Conservation (phyloP, 148 eudicot genomes). For the Salicornia ramosissima region DNA sequence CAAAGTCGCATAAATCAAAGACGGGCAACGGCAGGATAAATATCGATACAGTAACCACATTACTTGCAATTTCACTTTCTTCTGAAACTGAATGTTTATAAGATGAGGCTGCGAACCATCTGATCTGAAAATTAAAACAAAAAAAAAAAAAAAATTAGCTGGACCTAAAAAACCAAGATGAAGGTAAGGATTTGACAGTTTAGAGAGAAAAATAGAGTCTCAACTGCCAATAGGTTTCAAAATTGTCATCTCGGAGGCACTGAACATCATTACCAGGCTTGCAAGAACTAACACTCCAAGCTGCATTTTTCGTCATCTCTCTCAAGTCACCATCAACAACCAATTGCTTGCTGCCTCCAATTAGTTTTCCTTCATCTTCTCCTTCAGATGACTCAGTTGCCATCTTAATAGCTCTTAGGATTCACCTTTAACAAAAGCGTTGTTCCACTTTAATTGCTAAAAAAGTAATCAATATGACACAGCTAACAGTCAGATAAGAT, state of each 20-base stretch:
- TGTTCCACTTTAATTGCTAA: no score
- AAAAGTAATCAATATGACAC: not conserved
- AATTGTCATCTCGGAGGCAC: constrained; percentile 70
- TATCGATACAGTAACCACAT: not conserved
- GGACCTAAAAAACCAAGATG: not conserved
- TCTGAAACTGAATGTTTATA: constrained; percentile 91
- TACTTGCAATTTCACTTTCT: constrained; percentile 86
- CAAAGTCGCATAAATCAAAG: not conserved
- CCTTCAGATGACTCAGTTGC: constrained; percentile 79
- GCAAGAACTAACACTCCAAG: constrained; percentile 97
- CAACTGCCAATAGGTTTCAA: constrained; percentile 92
- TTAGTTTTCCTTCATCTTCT: constrained; percentile 74
- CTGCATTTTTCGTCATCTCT: constrained; percentile 89
- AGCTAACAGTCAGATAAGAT: not conserved
- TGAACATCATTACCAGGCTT: constrained; percentile 90
- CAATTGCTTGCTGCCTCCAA: constrained; percentile 65
- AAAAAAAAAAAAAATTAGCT: not conserved
- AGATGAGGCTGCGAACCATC: constrained; percentile 96
- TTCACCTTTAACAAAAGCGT: not conserved
- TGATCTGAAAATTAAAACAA: constrained; percentile 42
- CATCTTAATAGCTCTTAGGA: constrained; percentile 26
- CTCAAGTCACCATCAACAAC: constrained; percentile 72
- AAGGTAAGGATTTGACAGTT: not conserved
- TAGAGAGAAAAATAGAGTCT: constrained; percentile 12
- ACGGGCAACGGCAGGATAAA: not conserved